Base-by-base conservation (phyloP, 2,329 filamentous ascomycete genomes). In the Sporothrix globosa region DNA sequence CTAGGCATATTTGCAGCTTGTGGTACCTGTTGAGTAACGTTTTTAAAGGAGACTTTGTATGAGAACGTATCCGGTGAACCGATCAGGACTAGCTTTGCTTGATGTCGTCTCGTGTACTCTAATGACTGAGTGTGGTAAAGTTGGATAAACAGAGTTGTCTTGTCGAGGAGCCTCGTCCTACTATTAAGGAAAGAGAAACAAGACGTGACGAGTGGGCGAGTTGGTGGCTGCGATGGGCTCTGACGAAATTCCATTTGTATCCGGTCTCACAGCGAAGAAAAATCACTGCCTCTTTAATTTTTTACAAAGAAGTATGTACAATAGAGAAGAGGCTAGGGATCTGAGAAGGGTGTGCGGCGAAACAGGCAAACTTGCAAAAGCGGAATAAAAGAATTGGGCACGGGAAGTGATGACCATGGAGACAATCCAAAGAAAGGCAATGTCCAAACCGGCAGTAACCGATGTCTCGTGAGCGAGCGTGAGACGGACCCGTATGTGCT, bases 1-100 rank as follows among this genome's bases (percentile, higher is more conserved):
- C 70, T 72, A 6, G 70, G 70, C 70, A 72, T 72, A 27, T 19
- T 27, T 54, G 52, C 14, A 53, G 52, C 27, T n/a, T 39, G 21
- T 39, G 58, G 30, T 41, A 48, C 2, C 21, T 44, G 39, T 13
- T 10, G n/a, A 3, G 58, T 27, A 21, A 6, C 13, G 41, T 63
- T 13, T n/a, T 46, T 63, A 4, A 24, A 44, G 27, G 17, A n/a
- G 13, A 9, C 14, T 21, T 46, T 7, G 21, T 46, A 19, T 27
- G 41, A 63, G 4, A 46, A 63, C 14, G 21, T 27, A 46, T 46
- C 39, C 41, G 39, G 2, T 46, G 21, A 13, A 46, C 44, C 58
- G 58, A 13, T 46, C n/a, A 44, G n/a, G 39, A 27, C 21, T 2
- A 39, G 27, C 14, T n/a, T 46, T 27, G 39, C 41, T 46, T 39